A percentile compares a stretch with the other conserved stretches of the same genome.
phyloP scores from a whole-genome alignment of 1,284 basidiomycete species.

The Cryptococcus sp. region DNA sequence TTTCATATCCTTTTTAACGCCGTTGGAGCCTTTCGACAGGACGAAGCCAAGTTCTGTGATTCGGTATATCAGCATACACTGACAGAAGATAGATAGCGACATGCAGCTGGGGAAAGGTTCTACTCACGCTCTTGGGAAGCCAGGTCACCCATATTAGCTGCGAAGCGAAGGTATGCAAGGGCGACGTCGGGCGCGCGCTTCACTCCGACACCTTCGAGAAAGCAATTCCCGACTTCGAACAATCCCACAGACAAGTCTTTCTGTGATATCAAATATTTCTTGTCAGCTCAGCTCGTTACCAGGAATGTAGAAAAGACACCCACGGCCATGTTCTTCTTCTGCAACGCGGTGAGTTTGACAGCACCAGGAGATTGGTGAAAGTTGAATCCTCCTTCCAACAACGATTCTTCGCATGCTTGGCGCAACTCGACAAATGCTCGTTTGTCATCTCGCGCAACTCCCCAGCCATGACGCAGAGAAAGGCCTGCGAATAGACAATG shows the following conservation, averaged over 20 bases:
- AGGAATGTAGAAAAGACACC: constrained; percentile 14
- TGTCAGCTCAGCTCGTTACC: constrained; percentile 1
- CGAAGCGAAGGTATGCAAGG: constrained; percentile 46
- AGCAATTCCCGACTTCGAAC: constrained; percentile 50
- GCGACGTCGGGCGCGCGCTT: constrained; percentile 46
- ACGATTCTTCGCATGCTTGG: constrained; percentile 43
- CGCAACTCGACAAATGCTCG: constrained; percentile 43
- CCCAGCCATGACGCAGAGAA: constrained; percentile 48
- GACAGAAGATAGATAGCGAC: no score
- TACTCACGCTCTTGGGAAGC: constrained; percentile 51
- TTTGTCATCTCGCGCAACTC: constrained; percentile 45
- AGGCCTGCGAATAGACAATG: constrained; percentile 26
- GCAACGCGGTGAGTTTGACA: constrained; percentile 30
- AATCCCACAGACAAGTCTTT: constrained; percentile 46
- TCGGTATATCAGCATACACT: constrained; percentile 7
- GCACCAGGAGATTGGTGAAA: constrained; percentile 32
- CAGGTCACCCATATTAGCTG: constrained; percentile 47
- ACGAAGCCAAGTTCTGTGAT: constrained; percentile 46
- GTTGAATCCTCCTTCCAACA: constrained; percentile 33
- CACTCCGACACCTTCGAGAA: constrained; percentile 48
- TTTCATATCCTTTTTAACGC: constrained; percentile 52
- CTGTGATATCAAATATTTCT: constrained; percentile 12
- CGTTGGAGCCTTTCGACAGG: constrained; percentile 46
- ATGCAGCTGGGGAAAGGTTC: no score
- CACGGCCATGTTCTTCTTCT: constrained; percentile 38